Evolutionary conservation across 1,284 basidiomycete genomes (phyloP).

Genomic region (Ustilago lituana): DNA sequence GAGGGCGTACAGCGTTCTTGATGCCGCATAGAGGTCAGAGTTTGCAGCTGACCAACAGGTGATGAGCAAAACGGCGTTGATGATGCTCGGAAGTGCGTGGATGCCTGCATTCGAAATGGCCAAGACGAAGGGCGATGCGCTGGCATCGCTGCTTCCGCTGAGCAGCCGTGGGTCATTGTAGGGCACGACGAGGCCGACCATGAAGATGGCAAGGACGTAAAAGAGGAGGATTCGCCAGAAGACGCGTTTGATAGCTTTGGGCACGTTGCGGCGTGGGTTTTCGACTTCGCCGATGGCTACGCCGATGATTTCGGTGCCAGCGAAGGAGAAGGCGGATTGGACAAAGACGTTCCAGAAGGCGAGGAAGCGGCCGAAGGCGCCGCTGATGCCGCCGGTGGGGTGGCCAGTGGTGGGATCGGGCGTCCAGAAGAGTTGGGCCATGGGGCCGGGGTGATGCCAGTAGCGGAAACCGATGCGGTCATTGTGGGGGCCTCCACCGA

Average conservation of each 20-base stretch:
- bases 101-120: conserved; percentile 66
- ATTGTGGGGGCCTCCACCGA: conserved; percentile 50
- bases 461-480: conserved; percentile 58
- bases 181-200: conserved; percentile 57
- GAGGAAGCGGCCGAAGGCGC: conserved; percentile 72
- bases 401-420: conserved; percentile 40
- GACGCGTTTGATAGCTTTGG: conserved; percentile 53
- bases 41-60: conserved; percentile 86
- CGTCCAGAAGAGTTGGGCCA: conserved; percentile 51
- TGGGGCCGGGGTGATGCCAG: conserved; percentile 69
- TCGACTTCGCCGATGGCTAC: conserved; percentile 77
- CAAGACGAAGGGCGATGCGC: conserved; percentile 68
- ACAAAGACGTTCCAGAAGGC: conserved; percentile 65
- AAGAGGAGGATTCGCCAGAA: conserved; percentile 68
- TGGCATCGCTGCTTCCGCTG: conserved; percentile 40
- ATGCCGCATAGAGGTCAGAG: conserved; percentile 82
- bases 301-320: conserved; percentile 83
- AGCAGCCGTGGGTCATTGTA: conserved; percentile 48
- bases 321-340: conserved; percentile 82
- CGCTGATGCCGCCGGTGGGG: conserved; percentile 68
- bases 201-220: conserved; percentile 69
- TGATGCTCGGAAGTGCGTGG: conserved; percentile 68
- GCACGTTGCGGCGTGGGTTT: conserved; percentile 67
- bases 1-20: conserved; percentile 78
- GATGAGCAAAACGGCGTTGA: conserved; percentile 80